These are phyloP conservation scores for Leishmania mexicana DNA, from an alignment of 208 protist species.

Conservation along the genomic window DNA sequence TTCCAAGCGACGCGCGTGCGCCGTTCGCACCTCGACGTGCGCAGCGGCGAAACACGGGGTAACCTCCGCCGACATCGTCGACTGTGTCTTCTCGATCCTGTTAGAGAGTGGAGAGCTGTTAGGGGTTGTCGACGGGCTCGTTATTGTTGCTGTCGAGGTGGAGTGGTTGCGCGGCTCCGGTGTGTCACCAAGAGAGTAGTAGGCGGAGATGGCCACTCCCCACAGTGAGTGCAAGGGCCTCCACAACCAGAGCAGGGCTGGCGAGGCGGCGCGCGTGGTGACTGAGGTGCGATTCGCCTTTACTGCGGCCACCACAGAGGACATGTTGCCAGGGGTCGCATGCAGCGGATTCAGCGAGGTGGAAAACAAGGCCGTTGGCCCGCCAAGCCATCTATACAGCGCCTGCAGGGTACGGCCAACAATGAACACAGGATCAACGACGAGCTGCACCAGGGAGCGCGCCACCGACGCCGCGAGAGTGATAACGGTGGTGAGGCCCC, in stretches of 20 bases:
- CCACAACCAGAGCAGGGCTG: constrained; percentile 18
- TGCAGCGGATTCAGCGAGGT: neutral
- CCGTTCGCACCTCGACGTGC: neutral
- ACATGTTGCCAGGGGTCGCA: neutral
- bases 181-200: neutral
- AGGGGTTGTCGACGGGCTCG: neutral
- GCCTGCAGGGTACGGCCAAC: constrained; percentile 17
- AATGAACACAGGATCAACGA: constrained; percentile 22
- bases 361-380: neutral
- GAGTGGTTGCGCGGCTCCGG: neutral
- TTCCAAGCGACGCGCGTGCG: constrained; percentile 19
- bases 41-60: neutral
- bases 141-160: neutral
- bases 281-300: neutral
- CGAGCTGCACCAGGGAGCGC: constrained; percentile 18
- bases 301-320: neutral
- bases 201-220: neutral
- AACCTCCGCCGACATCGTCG: neutral
- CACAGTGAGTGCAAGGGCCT: constrained; percentile 20
- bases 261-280: neutral
- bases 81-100: neutral
- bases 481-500: constrained; percentile 3
- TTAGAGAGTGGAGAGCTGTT: neutral
- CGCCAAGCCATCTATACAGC: constrained; percentile 8
- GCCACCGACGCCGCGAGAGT: constrained; percentile 7